Conservation (phyloP, 176 grass and related monocot genomes). For the Oryza glumipatula region DNA sequence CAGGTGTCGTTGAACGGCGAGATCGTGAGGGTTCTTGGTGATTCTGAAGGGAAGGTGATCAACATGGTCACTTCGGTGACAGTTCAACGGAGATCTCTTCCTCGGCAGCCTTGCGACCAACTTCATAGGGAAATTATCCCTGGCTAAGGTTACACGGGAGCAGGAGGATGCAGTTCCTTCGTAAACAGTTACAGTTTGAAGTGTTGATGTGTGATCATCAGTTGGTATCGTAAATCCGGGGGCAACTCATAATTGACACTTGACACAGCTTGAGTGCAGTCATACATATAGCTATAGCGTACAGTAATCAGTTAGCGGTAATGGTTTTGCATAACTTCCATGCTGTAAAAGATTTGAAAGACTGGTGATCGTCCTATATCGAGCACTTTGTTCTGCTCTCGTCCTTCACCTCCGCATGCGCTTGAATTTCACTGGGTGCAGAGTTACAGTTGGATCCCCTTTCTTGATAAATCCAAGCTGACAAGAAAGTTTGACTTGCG, state of each 20-base stretch:
- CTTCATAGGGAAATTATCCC: constrained; percentile 65
- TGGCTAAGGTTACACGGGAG: constrained; percentile 23
- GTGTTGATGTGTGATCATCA: not conserved
- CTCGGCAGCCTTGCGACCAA: constrained; percentile 51
- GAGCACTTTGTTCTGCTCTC: not conserved
- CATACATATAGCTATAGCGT: not conserved
- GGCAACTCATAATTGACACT: not conserved
- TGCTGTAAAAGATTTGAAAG: constrained; percentile 8
- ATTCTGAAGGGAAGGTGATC: constrained; percentile 56
- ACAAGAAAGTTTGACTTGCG: not conserved
- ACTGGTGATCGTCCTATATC: not conserved
- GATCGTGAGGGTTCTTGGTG: constrained; percentile 58
- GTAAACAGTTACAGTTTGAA: too few relatives aligned
- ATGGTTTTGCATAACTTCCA: not conserved
- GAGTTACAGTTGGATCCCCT: constrained; percentile 15
- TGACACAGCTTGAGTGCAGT: not conserved
- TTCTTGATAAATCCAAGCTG: constrained; percentile 39
- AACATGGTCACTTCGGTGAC: constrained; percentile 60
- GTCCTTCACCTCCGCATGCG: not conserved
- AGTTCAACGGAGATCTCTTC: constrained; percentile 61
- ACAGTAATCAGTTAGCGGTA: not conserved
- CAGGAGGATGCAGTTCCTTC: not conserved
- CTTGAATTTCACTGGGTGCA: not conserved
- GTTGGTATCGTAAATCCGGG: not conserved
- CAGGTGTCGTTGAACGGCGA: constrained; percentile 62